Conservation (phyloP, 164 flowering plant genomes). For the Piper betle region DNA sequence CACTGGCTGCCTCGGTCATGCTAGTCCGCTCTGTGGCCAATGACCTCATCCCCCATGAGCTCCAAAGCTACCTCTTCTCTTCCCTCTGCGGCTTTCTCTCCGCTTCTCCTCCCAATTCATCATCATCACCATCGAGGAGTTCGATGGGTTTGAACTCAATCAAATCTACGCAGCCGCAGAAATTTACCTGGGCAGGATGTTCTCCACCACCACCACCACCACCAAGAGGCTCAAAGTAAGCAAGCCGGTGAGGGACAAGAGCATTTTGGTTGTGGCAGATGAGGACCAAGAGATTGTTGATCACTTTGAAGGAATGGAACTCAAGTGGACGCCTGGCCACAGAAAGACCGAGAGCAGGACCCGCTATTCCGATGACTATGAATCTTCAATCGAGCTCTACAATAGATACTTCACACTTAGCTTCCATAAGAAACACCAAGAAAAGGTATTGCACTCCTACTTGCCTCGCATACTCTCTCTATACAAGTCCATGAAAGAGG, state of each 20-base stretch:
- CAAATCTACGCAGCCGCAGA: slow-evolving; percentile 15
- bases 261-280: slow-evolving; percentile 3
- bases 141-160: slow-evolving; percentile 10
- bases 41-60: slow-evolving; percentile 30
- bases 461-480: slow-evolving; percentile 20
- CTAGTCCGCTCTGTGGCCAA: slow-evolving; percentile 24
- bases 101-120: slow-evolving; percentile 28
- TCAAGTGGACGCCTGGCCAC: slow-evolving; percentile 6
- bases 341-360: not conserved
- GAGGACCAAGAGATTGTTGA: slow-evolving; percentile 9
- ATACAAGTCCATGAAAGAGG: slow-evolving; percentile 15
- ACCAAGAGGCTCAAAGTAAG: slow-evolving; percentile 4
- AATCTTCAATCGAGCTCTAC: slow-evolving; percentile 7
- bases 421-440: slow-evolving; percentile 25
- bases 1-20: slow-evolving; percentile 33
- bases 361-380: not conserved
- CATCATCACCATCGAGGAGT: slow-evolving; percentile 16
- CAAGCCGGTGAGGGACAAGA: slow-evolving; percentile 8
- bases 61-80: slow-evolving; percentile 19
- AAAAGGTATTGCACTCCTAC: slow-evolving; percentile 19
- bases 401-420: slow-evolving; percentile 22
- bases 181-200: slow-evolving; percentile 10
- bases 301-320: slow-evolving; percentile 6
- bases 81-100: slow-evolving; percentile 12
- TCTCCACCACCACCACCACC: slow-evolving; percentile 1